Conservation (phyloP, 179 eudicot species). For the Corrigiola litoralis region DNA sequence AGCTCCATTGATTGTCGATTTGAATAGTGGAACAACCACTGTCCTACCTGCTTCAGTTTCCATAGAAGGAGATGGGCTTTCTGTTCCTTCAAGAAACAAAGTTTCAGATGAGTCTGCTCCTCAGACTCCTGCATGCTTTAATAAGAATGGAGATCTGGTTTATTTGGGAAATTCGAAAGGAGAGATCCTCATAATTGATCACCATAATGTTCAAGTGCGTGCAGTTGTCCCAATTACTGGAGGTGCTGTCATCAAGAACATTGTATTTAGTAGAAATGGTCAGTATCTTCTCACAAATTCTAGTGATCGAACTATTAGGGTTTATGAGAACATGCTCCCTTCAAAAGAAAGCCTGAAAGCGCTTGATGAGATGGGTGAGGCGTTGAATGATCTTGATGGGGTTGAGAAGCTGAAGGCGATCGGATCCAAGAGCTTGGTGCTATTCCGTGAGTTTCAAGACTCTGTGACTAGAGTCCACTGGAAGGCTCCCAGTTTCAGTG, state of each 20-base stretch:
- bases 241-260: constrained; percentile 74
- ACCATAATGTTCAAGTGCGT: constrained; percentile 41
- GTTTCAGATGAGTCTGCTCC: constrained; percentile 75
- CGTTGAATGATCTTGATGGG: constrained; percentile 40
- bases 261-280: constrained; percentile 74
- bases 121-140: constrained; percentile 88
- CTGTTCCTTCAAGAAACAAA: constrained; percentile 62
- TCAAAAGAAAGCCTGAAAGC: constrained; percentile 48
- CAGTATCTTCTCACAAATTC: constrained; percentile 93
- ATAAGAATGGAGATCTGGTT: constrained; percentile 82
- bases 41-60: constrained; percentile 68
- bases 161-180: constrained; percentile 95
- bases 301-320: constrained; percentile 79
- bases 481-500: constrained; percentile 97
- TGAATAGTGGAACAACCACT: constrained; percentile 44
- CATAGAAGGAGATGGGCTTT: constrained; percentile 39
- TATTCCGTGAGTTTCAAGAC: constrained; percentile 89
- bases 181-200: constrained; percentile 84
- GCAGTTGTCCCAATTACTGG: constrained; percentile 66
- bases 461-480: constrained; percentile 88
- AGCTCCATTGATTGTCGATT: constrained; percentile 80
- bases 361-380: constrained; percentile 39
- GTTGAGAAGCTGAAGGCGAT: constrained; percentile 64
- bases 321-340: constrained; percentile 88
- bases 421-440: constrained; percentile 71